Percentiles rank a stretch among this genome's conserved stretches.
Conservation (phyloP, 2,329 filamentous ascomycete genomes). For the Alternaria ventricosa region DNA sequence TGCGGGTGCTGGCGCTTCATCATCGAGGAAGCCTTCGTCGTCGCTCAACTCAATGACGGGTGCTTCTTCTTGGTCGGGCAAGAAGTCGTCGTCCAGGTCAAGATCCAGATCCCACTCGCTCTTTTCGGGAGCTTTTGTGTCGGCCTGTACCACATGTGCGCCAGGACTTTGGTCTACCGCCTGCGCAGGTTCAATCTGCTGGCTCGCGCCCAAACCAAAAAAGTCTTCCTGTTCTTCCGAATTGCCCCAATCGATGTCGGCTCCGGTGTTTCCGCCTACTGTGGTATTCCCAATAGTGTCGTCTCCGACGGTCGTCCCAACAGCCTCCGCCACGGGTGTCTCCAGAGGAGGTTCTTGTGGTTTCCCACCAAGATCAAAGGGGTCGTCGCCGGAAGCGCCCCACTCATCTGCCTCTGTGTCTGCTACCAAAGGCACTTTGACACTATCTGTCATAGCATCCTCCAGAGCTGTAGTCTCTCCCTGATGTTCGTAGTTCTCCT, state of each 20-base stretch:
- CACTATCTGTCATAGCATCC: slow-evolving; percentile 54
- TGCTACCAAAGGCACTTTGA: slow-evolving; percentile 50
- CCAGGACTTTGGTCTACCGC: slow-evolving; percentile 24
- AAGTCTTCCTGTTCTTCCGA: slow-evolving; percentile 45
- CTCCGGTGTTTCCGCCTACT: slow-evolving; percentile 38
- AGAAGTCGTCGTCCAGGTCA: slow-evolving; percentile 77
- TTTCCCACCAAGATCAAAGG: slow-evolving; percentile 39
- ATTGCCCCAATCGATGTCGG: slow-evolving; percentile 45
- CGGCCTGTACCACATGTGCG: slow-evolving; percentile 25
- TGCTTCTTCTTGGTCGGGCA: slow-evolving; percentile 62
- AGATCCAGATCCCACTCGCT: slow-evolving; percentile 83
- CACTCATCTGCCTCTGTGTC: slow-evolving; percentile 50
- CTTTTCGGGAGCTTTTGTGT: slow-evolving; percentile 58
- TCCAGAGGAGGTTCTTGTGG: slow-evolving; percentile 30
- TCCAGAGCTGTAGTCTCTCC: slow-evolving; percentile 54
- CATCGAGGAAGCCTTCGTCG: slow-evolving; percentile 83
- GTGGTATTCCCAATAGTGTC: slow-evolving; percentile 38
- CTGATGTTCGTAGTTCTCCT: slow-evolving; percentile 56
- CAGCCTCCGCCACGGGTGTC: slow-evolving; percentile 35
- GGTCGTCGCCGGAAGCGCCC: slow-evolving; percentile 35
- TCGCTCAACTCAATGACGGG: slow-evolving; percentile 76
- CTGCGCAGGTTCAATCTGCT: slow-evolving; percentile 25
- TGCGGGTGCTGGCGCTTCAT: slow-evolving; percentile 56
- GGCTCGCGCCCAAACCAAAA: slow-evolving; percentile 21
- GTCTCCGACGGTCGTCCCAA: slow-evolving; percentile 41